phyloP scores from a whole-genome alignment of 805 yeast species.

The Lachancea kluyveri region DNA sequence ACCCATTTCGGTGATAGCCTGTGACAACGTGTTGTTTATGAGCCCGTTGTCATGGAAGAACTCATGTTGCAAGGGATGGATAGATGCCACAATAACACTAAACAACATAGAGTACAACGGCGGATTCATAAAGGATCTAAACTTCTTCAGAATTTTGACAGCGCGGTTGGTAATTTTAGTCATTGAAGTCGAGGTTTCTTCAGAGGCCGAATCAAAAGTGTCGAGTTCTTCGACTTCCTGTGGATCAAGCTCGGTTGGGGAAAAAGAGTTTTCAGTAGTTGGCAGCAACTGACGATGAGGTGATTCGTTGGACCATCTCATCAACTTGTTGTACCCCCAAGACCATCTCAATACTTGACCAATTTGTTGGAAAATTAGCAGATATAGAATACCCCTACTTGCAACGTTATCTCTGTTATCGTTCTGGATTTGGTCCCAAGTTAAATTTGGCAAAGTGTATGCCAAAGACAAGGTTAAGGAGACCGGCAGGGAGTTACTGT shows the following conservation, averaged over 20 bases:
- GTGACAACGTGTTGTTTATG: slow-evolving; percentile 57
- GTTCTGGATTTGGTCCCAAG: slow-evolving; percentile 66
- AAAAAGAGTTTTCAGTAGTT: slow-evolving; percentile 1
- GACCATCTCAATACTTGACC: slow-evolving; percentile 83
- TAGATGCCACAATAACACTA: slow-evolving; percentile 62
- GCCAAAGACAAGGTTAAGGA: slow-evolving; percentile 78
- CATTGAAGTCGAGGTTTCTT: slow-evolving; percentile 10
- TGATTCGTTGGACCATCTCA: slow-evolving; percentile 40
- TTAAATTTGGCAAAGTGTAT: slow-evolving; percentile 65
- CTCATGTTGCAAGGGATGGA: slow-evolving; percentile 48
- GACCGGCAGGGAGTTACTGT: slow-evolving; percentile 91
- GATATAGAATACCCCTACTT: slow-evolving; percentile 68
- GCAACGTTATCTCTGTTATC: slow-evolving; percentile 68
- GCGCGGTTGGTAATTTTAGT: slow-evolving; percentile 13
- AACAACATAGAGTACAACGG: slow-evolving; percentile 73
- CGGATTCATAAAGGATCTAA: slow-evolving; percentile 61
- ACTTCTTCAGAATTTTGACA: slow-evolving; percentile 11
- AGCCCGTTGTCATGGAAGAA: slow-evolving; percentile 58
- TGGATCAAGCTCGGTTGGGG: neutral
- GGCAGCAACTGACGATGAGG: slow-evolving; percentile 5
- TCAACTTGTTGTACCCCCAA: slow-evolving; percentile 74
- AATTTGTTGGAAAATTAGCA: slow-evolving; percentile 72
- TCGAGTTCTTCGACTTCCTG: slow-evolving; percentile 2
- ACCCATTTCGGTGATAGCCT: slow-evolving; percentile 60
- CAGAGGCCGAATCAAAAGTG: slow-evolving; percentile 3